Conservation (phyloP, 139 green algal genomes). For the Micractinium sp. region DNA sequence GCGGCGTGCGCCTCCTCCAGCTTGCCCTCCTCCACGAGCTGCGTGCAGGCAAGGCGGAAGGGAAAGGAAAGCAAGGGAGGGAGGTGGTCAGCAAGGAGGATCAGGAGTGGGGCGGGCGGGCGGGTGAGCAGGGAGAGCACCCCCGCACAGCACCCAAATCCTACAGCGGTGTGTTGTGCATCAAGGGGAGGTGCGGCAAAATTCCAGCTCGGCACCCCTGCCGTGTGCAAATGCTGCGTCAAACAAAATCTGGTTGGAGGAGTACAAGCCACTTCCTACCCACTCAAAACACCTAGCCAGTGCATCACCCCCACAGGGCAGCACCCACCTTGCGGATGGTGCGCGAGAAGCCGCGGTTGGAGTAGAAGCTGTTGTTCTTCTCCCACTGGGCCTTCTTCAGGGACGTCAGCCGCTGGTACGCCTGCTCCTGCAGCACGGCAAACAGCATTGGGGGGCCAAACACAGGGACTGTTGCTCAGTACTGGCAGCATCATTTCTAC, state of each 20-base stretch:
- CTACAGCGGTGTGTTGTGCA: too few species aligned
- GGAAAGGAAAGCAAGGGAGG: background rate
- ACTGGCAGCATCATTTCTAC: too few species aligned
- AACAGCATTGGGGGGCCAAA: too few species aligned
- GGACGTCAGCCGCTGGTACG: constrained; percentile 32
- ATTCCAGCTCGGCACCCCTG: too few species aligned
- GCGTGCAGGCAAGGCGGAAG: background rate
- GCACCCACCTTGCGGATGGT: constrained; percentile 32
- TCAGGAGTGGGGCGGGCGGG: too few species aligned
- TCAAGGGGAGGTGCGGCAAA: too few species aligned
- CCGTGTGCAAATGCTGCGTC: background rate
- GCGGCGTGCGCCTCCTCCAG: constrained; percentile 43
- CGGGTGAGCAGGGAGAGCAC: background rate
- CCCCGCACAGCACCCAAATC: background rate
- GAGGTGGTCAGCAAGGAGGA: background rate
- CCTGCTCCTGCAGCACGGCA: constrained; percentile 35
- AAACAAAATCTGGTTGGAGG: too few species aligned
- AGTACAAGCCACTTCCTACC: too few species aligned
- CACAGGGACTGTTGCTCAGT: too few species aligned
- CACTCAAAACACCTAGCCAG: background rate
- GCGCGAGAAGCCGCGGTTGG: constrained; percentile 45
- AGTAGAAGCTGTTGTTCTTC: constrained; percentile 51
- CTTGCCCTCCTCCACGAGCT: constrained; percentile 37
- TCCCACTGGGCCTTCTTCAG: constrained; percentile 20
- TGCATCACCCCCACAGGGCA: background rate